A percentile compares a stretch with the other conserved stretches of the same genome.
Conservation (phyloP, 352 stramenopile genomes). For the Thalassiosira delicatula region DNA sequence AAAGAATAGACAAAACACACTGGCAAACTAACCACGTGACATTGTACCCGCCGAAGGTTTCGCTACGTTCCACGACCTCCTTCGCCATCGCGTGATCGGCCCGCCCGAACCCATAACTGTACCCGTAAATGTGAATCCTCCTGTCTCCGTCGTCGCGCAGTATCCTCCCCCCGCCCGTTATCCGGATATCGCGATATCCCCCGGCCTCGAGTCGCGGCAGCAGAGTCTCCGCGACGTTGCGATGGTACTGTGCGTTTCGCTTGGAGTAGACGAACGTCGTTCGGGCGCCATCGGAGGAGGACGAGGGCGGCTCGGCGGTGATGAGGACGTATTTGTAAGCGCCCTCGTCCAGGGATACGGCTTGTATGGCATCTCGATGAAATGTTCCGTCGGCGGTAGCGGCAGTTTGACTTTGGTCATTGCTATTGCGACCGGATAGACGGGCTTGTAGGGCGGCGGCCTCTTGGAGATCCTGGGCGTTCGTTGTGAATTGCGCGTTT, state of each 20-base stretch:
- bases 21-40: constrained; percentile 63
- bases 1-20: too few species aligned
- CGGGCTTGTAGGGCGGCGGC: constrained; percentile 67
- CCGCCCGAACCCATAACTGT: constrained; percentile 80
- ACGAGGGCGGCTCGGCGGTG: constrained; percentile 37
- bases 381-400: not conserved
- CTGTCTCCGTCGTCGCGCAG: constrained; percentile 57
- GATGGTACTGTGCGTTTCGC: constrained; percentile 71
- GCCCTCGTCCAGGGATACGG: constrained; percentile 75
- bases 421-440: constrained; percentile 13
- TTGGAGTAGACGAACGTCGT: constrained; percentile 74
- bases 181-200: constrained; percentile 73
- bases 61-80: constrained; percentile 65
- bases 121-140: constrained; percentile 79
- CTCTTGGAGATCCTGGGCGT: constrained; percentile 74
- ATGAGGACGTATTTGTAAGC: constrained; percentile 83
- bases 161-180: constrained; percentile 78
- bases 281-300: too few species aligned
- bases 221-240: constrained; percentile 77
- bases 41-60: constrained; percentile 65
- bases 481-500: constrained; percentile 64
- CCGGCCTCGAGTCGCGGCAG: constrained; percentile 62
- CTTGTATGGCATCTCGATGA: constrained; percentile 51
- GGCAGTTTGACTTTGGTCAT: not conserved
- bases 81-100: constrained; percentile 76